Conservation (phyloP, 2,329 filamentous ascomycete species). For the Remersonia thermophila region DNA sequence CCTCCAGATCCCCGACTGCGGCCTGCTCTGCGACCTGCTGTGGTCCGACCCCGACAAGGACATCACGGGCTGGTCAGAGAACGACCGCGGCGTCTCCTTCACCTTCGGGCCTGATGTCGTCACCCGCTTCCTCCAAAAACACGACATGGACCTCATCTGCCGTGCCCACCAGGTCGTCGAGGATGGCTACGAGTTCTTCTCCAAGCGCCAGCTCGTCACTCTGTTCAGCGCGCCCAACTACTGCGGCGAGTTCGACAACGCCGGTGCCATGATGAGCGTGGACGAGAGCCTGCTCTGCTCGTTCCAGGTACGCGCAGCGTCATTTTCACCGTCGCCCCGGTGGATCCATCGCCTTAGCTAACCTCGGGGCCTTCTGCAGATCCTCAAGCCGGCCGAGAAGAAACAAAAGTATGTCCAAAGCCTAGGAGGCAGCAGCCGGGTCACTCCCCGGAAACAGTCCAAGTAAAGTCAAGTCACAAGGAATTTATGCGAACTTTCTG, state of each 20-base stretch:
- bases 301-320: slow-evolving; percentile 82
- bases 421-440: slow-evolving; percentile 56
- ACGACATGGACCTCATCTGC: slow-evolving; percentile 99
- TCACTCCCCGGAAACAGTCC: slow-evolving; percentile 56
- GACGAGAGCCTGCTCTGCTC: slow-evolving; percentile 97
- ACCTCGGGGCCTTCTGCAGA: slow-evolving; percentile 51
- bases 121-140: slow-evolving; percentile 93
- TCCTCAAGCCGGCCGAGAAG: slow-evolving; percentile 99
- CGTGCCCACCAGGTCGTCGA: slow-evolving; percentile 97
- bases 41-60: slow-evolving; percentile 99
- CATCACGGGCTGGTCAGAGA: slow-evolving; percentile 98
- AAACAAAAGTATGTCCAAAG: slow-evolving; percentile 98
- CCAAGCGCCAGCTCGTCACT: slow-evolving; percentile 92
- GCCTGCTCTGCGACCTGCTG: slow-evolving; percentile 89
- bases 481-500: slow-evolving; percentile 60
- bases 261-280: slow-evolving; percentile 99
- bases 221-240: slow-evolving; percentile 98
- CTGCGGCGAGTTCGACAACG: slow-evolving; percentile 98
- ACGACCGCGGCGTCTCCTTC: slow-evolving; percentile 96
- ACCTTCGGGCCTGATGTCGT: slow-evolving; percentile 97
- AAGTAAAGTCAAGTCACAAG: slow-evolving; percentile 40
- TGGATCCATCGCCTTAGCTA: too few relatives aligned
- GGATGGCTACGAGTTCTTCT: slow-evolving; percentile 99
- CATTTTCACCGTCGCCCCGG: not conserved
- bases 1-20: slow-evolving; percentile 88